Evolutionary conservation across 208 protist genomes (phyloP).

Genomic region (Strigomonas culicis): DNA sequence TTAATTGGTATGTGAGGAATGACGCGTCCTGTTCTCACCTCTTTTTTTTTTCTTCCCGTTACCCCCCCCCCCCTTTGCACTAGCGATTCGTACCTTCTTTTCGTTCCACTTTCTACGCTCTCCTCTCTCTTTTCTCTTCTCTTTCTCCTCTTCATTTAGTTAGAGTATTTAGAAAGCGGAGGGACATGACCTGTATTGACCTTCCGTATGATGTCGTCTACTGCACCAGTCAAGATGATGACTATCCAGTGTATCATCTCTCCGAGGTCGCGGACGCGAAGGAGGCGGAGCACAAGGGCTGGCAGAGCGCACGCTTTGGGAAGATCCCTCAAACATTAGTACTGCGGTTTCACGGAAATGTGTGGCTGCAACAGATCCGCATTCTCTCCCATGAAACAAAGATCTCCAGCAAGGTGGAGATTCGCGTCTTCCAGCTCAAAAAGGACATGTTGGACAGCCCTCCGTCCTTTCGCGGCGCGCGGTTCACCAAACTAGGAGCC

Average conservation of each 20-base stretch:
- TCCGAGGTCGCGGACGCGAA: slow-evolving; percentile 17
- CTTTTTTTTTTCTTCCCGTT: not conserved
- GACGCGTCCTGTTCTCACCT: not conserved
- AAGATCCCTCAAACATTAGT: slow-evolving; percentile 81
- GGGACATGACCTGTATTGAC: slow-evolving; percentile 10
- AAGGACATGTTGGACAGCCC: slow-evolving; percentile 22
- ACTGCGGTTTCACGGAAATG: slow-evolving; percentile 84
- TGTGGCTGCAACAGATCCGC: slow-evolving; percentile 76
- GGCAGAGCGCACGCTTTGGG: slow-evolving; percentile 65
- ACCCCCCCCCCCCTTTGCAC: no score
- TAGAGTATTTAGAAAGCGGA: no score
- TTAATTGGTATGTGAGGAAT: no score
- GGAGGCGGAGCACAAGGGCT: slow-evolving; percentile 33
- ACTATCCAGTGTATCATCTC: slow-evolving; percentile 57
- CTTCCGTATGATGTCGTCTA: slow-evolving; percentile 84
- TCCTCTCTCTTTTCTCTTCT: not conserved
- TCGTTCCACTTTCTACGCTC: not conserved
- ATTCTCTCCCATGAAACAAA: slow-evolving; percentile 85
- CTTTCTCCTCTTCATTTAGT: not conserved
- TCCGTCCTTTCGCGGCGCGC: slow-evolving; percentile 60
- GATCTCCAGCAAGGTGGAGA: slow-evolving; percentile 83
- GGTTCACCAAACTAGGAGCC: slow-evolving; percentile 75
- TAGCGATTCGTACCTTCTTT: no score
- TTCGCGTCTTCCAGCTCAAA: slow-evolving; percentile 61
- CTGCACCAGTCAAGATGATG: slow-evolving; percentile 71